Percentiles rank a stretch among this genome's conserved stretches.
phyloP scores from a whole-genome alignment of 2,329 filamentous ascomycete species.

The Penicillium sp. region DNA sequence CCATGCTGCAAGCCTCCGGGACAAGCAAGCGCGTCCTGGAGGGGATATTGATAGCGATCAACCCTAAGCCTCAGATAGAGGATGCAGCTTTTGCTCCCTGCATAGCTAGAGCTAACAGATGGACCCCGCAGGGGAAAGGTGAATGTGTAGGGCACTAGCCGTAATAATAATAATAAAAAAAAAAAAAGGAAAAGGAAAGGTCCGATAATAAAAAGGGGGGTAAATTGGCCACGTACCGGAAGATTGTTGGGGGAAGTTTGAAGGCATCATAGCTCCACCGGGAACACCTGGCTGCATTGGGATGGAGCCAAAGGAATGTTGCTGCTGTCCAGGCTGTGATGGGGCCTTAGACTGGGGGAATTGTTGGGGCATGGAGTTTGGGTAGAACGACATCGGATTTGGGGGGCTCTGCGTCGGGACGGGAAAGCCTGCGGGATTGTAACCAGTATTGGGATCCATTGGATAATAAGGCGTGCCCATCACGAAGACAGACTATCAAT shows the following conservation, averaged over 20 bases:
- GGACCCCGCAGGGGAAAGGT: conserved; percentile 6
- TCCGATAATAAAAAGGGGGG: conserved; percentile 10
- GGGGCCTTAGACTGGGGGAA: conserved; percentile 35
- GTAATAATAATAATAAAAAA: background rate
- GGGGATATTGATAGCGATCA: background rate
- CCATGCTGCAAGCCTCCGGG: background rate
- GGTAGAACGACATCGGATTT: conserved; percentile 39
- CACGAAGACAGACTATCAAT: conserved; percentile 7
- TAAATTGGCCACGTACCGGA: conserved; percentile 31
- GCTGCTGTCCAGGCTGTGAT: conserved; percentile 31
- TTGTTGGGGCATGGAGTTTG: conserved; percentile 31
- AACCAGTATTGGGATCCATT: conserved; percentile 27
- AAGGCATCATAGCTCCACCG: conserved; percentile 41
- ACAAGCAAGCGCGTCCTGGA: background rate
- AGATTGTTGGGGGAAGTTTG: conserved; percentile 33
- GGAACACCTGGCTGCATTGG: conserved; percentile 36
- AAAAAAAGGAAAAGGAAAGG: background rate
- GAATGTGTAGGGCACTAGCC: background rate
- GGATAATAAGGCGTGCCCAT: conserved; percentile 17
- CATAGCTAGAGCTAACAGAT: conserved; percentile 1
- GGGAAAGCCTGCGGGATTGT: conserved; percentile 33
- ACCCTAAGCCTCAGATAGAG: background rate
- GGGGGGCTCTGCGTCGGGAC: conserved; percentile 33
- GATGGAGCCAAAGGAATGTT: conserved; percentile 37
- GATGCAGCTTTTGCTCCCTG: background rate